Evolutionary conservation across 139 green algal genomes (phyloP).

Genomic region (Asterochloris sp.): DNA sequence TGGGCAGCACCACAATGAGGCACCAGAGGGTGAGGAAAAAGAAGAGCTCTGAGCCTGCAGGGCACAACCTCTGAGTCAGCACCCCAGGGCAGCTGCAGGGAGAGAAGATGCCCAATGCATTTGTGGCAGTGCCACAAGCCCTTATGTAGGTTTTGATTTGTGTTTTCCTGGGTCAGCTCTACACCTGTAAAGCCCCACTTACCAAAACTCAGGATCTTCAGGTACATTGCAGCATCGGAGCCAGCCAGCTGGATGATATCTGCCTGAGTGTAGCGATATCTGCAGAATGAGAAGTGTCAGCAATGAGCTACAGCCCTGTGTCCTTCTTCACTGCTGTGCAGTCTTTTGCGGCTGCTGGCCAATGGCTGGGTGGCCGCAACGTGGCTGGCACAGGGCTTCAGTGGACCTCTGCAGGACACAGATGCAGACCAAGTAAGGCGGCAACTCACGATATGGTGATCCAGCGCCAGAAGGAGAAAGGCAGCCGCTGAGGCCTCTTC

Average conservation of each 20-base stretch:
- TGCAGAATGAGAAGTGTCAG: conserved; percentile 21
- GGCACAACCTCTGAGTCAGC: not conserved
- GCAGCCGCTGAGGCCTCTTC: not conserved
- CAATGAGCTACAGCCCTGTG: not conserved
- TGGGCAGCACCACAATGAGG: conserved; percentile 41
- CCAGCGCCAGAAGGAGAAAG: not conserved
- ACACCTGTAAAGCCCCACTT: not conserved
- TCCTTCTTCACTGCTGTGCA: not conserved
- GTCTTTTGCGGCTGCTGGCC: not conserved
- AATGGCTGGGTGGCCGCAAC: not conserved
- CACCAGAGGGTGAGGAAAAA: conserved; percentile 33
- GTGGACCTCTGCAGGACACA: not conserved
- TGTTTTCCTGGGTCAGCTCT: not conserved
- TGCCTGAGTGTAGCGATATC: conserved; percentile 21
- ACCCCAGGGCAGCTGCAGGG: not conserved
- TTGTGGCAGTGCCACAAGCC: not conserved
- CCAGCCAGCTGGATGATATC: conserved; percentile 35
- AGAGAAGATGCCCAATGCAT: not conserved
- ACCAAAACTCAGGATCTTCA: conserved; percentile 39
- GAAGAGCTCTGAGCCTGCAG: conserved; percentile 25
- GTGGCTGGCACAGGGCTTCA: not conserved
- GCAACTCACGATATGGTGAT: not conserved
- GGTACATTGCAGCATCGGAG: conserved; percentile 38
- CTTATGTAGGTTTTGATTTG: not conserved
- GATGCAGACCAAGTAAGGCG: not conserved